Evolutionary conservation across 2,329 filamentous ascomycete genomes (phyloP).

Genomic region (Bipolaris bicolor): DNA sequence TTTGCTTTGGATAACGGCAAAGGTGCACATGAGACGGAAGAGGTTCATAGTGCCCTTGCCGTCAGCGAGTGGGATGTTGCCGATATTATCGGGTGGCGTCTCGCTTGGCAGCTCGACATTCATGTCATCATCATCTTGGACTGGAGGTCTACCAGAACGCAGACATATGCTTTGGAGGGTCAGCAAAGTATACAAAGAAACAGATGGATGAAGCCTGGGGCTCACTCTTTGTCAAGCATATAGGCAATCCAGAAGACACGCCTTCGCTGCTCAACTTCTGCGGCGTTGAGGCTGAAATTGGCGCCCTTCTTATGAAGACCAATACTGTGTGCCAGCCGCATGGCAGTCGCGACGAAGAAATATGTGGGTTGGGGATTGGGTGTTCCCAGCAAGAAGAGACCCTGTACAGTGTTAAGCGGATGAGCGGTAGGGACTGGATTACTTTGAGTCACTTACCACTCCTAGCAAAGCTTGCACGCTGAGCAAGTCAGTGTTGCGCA

Average conservation of each 20-base stretch:
- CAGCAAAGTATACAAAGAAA: slow-evolving; percentile 16
- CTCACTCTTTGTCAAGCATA: slow-evolving; percentile 72
- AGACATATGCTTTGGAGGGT: slow-evolving; percentile 63
- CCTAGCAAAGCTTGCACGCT: slow-evolving; percentile 93
- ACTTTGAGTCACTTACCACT: slow-evolving; percentile 63
- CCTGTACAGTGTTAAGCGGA: slow-evolving; percentile 49
- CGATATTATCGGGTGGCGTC: slow-evolving; percentile 88
- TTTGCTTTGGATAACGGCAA: slow-evolving; percentile 88
- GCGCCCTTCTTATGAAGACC: slow-evolving; percentile 92
- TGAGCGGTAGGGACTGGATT: not conserved
- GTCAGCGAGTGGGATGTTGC: slow-evolving; percentile 88
- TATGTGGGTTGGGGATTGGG: slow-evolving; percentile 96
- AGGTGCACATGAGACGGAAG: slow-evolving; percentile 90
- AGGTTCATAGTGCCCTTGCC: slow-evolving; percentile 93
- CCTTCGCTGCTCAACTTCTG: slow-evolving; percentile 90
- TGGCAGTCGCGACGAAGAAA: slow-evolving; percentile 87
- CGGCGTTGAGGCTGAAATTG: slow-evolving; percentile 89
- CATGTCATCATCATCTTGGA: slow-evolving; percentile 83
- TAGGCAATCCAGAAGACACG: slow-evolving; percentile 80
- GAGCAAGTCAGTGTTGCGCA: slow-evolving; percentile 93
- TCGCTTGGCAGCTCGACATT: slow-evolving; percentile 94
- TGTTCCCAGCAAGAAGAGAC: slow-evolving; percentile 92
- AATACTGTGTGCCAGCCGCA: slow-evolving; percentile 89
- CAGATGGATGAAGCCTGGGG: slow-evolving; percentile 2
- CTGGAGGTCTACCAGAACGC: slow-evolving; percentile 72